Evolutionary conservation across 805 yeast species (phyloP).

Genomic region (Ascoidea rubescens): DNA sequence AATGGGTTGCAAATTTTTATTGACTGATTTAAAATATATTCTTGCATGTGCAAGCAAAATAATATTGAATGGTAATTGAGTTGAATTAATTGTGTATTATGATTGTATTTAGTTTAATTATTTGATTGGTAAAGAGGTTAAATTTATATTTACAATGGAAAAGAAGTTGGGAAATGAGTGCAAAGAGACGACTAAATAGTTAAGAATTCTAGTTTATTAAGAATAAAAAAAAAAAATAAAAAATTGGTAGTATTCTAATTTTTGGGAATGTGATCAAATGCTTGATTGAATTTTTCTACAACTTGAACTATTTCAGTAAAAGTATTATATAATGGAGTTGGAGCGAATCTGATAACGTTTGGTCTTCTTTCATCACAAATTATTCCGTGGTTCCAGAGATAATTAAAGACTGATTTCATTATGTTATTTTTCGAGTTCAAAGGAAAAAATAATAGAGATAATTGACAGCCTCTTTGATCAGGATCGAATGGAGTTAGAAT

Average conservation of each 20-base stretch:
- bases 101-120: too few relatives aligned
- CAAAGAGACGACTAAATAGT: too few relatives aligned
- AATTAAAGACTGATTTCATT: slow-evolving; percentile 47
- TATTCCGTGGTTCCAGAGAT: slow-evolving; percentile 41
- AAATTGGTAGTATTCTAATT: not conserved
- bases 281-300: slow-evolving; percentile 29
- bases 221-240: too few relatives aligned
- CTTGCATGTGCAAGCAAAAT: slow-evolving; percentile 51
- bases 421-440: slow-evolving; percentile 22
- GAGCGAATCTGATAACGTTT: slow-evolving; percentile 81
- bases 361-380: slow-evolving; percentile 87
- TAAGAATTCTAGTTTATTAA: too few relatives aligned
- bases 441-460: slow-evolving; percentile 58
- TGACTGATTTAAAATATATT: slow-evolving; percentile 77
- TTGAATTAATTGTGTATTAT: too few relatives aligned
- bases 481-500: slow-evolving; percentile 62
- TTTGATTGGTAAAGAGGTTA: too few relatives aligned
- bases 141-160: too few relatives aligned
- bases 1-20: slow-evolving; percentile 66
- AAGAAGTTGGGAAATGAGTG: too few relatives aligned
- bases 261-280: slow-evolving; percentile 13
- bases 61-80: slow-evolving; percentile 2
- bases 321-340: slow-evolving; percentile 72
- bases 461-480: slow-evolving; percentile 63
- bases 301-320: slow-evolving; percentile 46